Percentiles rank a stretch among this genome's conserved stretches.
Evolutionary conservation across 441 rosid genomes (phyloP).

Genomic region (Erodium chrysanthum): DNA sequence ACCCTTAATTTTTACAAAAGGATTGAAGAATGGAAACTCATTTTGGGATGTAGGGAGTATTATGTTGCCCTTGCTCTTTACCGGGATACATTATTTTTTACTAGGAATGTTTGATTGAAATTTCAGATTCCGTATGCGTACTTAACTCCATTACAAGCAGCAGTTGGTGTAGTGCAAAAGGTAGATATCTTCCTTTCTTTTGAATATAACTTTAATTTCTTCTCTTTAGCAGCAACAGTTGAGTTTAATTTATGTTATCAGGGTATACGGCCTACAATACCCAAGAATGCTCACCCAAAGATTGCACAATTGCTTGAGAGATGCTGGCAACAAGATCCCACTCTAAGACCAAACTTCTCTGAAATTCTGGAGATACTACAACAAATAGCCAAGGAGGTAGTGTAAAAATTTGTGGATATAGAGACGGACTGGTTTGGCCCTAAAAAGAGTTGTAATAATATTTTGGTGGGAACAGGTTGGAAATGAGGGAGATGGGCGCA

Average conservation of each 20-base stretch:
- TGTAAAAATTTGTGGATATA: neutral
- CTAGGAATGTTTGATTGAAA: constrained; percentile 13
- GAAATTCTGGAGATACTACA: constrained; percentile 57
- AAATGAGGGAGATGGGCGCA: constrained; percentile 37
- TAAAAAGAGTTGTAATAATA: constrained; percentile 11
- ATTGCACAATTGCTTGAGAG: constrained; percentile 65
- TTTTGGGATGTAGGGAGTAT: neutral
- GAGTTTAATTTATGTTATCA: constrained; percentile 19
- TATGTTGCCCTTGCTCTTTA: constrained; percentile 4
- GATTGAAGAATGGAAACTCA: neutral
- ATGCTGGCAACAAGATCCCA: constrained; percentile 83
- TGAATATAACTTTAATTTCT: neutral
- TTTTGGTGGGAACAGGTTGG: constrained; percentile 38
- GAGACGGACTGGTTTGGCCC: constrained; percentile 10
- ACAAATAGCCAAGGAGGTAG: constrained; percentile 61
- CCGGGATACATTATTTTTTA: constrained; percentile 3
- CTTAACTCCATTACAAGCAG: constrained; percentile 88
- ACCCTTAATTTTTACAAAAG: neutral
- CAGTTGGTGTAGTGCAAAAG: constrained; percentile 94
- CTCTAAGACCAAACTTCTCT: constrained; percentile 64
- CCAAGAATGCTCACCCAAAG: constrained; percentile 62
- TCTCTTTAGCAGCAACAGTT: neutral
- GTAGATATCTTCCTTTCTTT: constrained; percentile 26
- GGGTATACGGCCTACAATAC: constrained; percentile 81
- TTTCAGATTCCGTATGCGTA: constrained; percentile 69